Percentiles rank a stretch among this genome's conserved stretches.
These are phyloP conservation scores for Fraxinus pennsylvanica DNA, from an alignment of 257 asterid genomes.

Conservation along the genomic window DNA sequence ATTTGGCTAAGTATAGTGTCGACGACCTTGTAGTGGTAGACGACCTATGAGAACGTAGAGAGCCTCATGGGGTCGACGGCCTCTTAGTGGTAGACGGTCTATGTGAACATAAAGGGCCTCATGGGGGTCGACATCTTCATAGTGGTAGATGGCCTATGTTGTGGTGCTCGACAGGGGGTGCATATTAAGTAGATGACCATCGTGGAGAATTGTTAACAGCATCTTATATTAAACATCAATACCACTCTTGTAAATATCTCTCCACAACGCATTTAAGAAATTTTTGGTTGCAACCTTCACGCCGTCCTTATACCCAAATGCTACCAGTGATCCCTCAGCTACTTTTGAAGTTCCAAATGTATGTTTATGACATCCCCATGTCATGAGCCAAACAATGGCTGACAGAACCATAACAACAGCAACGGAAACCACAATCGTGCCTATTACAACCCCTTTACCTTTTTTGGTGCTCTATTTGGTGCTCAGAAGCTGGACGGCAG, in stretches of 20 bases:
- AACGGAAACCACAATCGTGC: background rate
- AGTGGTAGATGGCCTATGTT: too few species aligned
- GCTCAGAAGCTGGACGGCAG: conserved; percentile 17
- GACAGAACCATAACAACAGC: background rate
- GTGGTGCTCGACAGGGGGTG: too few species aligned
- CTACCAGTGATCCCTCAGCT: conserved; percentile 5
- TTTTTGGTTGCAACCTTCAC: background rate
- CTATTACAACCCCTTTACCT: background rate
- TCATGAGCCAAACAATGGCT: background rate
- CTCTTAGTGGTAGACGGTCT: too few species aligned
- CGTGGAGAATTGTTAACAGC: too few species aligned
- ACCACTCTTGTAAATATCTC: background rate
- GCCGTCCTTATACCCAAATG: background rate
- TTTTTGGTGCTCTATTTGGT: background rate
- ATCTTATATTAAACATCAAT: too few species aligned
- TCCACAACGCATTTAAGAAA: background rate
- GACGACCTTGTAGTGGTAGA: too few species aligned
- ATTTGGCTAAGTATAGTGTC: too few species aligned
- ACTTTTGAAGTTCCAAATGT: background rate
- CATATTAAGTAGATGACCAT: too few species aligned
- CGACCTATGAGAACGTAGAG: too few species aligned
- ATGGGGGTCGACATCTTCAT: too few species aligned
- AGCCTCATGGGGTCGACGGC: too few species aligned
- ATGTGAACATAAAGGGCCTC: too few species aligned
- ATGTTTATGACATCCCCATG: background rate